A percentile compares a stretch with the other conserved stretches of the same genome.
These are phyloP conservation scores for Microbotryum lychnidis-dioicae DNA, from an alignment of 1,284 basidiomycete species.

Conservation along the genomic window DNA sequence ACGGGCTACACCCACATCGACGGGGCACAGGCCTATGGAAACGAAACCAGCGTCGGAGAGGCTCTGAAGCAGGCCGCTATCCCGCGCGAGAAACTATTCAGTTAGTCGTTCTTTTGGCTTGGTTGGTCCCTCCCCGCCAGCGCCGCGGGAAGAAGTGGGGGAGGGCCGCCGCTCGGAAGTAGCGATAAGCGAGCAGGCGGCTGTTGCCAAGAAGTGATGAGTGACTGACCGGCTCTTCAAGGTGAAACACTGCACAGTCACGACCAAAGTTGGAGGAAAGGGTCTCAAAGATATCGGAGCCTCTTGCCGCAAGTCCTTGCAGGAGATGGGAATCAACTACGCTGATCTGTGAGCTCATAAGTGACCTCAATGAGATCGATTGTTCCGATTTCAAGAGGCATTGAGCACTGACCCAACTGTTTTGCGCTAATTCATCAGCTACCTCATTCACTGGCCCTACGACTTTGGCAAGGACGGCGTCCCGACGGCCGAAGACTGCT, in stretches of 20 bases:
- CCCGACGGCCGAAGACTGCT: constrained; percentile 40
- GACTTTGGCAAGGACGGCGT: constrained; percentile 44
- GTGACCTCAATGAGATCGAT: too few species aligned
- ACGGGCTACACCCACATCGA: constrained; percentile 30
- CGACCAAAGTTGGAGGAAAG: constrained; percentile 17
- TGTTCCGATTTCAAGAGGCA: too few species aligned
- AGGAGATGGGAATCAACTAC: constrained; percentile 53
- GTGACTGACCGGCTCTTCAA: too few species aligned
- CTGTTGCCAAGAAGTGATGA: too few species aligned
- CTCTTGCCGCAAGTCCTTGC: constrained; percentile 7
- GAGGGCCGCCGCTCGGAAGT: too few species aligned
- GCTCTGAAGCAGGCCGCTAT: constrained; percentile 51
- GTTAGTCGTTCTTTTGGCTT: constrained; percentile 34
- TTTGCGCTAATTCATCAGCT: constrained; percentile 40
- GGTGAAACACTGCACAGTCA: constrained; percentile 10
- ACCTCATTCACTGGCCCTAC: constrained; percentile 55
- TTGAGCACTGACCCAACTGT: too few species aligned
- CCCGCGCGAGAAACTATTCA: constrained; percentile 52
- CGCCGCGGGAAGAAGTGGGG: too few species aligned
- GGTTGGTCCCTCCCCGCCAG: too few species aligned
- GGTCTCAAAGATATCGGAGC: constrained; percentile 20
- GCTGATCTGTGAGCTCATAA: constrained; percentile 48
- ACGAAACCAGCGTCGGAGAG: constrained; percentile 42
- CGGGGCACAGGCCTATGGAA: constrained; percentile 31
- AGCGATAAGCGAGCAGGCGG: too few species aligned